Conservation (phyloP, 2,329 filamentous ascomycete genomes). For the Neofusicoccum laricinum region DNA sequence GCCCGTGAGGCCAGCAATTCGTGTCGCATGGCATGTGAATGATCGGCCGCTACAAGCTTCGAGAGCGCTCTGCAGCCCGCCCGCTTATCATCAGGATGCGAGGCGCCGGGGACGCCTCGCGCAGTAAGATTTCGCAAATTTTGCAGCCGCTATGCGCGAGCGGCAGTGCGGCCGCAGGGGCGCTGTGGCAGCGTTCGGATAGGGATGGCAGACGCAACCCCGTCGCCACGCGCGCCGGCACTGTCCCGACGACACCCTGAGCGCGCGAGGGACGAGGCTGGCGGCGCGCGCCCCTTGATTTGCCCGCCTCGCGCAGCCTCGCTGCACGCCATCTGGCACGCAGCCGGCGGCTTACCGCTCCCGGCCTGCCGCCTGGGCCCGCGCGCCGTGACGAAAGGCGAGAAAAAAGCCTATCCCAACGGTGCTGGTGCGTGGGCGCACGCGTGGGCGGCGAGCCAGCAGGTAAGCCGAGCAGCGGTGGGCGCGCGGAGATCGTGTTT, state of each 20-base stretch:
- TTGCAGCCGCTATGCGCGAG: no score
- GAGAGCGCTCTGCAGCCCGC: constrained; percentile 13
- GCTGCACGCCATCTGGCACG: constrained; percentile 3
- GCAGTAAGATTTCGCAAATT: not conserved
- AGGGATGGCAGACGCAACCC: no score
- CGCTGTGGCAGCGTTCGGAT: no score
- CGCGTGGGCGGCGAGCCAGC: not conserved
- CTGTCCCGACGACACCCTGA: not conserved
- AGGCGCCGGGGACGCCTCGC: not conserved
- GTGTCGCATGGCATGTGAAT: constrained; percentile 10
- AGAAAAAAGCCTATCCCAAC: not conserved
- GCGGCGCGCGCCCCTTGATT: not conserved
- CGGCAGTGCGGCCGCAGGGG: no score
- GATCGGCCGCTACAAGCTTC: constrained; percentile 15
- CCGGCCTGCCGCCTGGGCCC: not conserved
- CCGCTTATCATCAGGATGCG: constrained; percentile 2
- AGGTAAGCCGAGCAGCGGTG: constrained; percentile 5
- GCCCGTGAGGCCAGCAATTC: not conserved
- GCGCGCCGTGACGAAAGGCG: not conserved
- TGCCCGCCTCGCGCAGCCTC: not conserved
- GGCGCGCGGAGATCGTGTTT: not conserved
- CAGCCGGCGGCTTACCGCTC: constrained; percentile 1
- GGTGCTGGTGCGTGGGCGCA: not conserved
- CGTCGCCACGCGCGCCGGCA: not conserved
- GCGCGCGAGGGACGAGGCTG: no score